Conservation (phyloP, 352 stramenopile genomes). For the Blastocystis sp. region DNA sequence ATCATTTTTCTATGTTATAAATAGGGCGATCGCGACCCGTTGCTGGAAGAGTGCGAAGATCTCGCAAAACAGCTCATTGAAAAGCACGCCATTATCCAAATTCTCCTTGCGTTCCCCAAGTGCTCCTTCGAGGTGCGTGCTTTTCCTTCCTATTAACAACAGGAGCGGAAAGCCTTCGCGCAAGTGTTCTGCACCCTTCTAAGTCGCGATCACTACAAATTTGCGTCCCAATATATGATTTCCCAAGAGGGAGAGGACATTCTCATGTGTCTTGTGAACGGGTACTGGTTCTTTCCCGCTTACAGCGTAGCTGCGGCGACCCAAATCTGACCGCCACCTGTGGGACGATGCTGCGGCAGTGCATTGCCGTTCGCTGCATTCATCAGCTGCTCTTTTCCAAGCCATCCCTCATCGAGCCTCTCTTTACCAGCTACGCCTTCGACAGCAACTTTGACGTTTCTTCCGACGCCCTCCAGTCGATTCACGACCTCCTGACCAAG, state of each 20-base stretch:
- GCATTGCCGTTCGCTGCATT: slow-evolving; percentile 63
- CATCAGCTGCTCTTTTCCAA: slow-evolving; percentile 45
- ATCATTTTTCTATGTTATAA: neutral
- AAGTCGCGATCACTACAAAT: slow-evolving; percentile 68
- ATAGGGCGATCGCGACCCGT: slow-evolving; percentile 46
- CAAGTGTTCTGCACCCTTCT: slow-evolving; percentile 62
- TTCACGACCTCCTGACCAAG: slow-evolving; percentile 57
- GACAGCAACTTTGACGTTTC: slow-evolving; percentile 65
- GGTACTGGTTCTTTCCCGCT: slow-evolving; percentile 2
- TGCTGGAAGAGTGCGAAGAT: slow-evolving; percentile 62
- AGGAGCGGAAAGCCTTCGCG: slow-evolving; percentile 66
- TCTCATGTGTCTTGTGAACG: slow-evolving; percentile 48
- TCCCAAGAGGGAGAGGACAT: slow-evolving; percentile 60
- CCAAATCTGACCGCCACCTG: slow-evolving; percentile 15
- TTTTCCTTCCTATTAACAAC: neutral
- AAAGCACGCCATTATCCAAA: slow-evolving; percentile 55
- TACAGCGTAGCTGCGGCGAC: slow-evolving; percentile 13
- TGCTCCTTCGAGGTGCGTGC: slow-evolving; percentile 31
- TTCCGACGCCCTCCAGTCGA: slow-evolving; percentile 61
- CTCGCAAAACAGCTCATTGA: slow-evolving; percentile 66
- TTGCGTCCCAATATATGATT: slow-evolving; percentile 64
- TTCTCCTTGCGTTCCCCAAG: slow-evolving; percentile 61
- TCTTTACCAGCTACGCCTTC: slow-evolving; percentile 63
- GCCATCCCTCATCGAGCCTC: slow-evolving; percentile 33
- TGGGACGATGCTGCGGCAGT: slow-evolving; percentile 61